These are phyloP conservation scores for Coffea canephora DNA, from an alignment of 257 asterid genomes.

Conservation along the genomic window DNA sequence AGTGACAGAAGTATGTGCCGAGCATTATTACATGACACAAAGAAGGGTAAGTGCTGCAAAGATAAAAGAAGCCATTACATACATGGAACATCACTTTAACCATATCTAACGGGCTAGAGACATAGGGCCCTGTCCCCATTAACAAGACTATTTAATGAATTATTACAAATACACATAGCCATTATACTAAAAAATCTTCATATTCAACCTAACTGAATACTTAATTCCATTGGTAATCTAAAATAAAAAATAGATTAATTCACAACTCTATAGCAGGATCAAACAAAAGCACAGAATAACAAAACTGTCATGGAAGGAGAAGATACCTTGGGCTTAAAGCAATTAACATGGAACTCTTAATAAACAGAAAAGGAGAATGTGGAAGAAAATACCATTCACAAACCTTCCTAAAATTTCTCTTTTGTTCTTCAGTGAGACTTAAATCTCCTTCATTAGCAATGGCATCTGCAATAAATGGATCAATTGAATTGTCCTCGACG, in stretches of 20 bases:
- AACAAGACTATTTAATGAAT: background rate
- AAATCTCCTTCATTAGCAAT: slow-evolving; percentile 79
- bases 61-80: background rate
- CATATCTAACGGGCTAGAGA: background rate
- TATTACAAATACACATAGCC: background rate
- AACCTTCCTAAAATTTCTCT: slow-evolving; percentile 82
- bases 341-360: background rate
- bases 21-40: background rate
- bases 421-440: slow-evolving; percentile 85
- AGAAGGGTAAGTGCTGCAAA: background rate
- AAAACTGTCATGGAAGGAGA: background rate
- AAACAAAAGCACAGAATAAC: background rate
- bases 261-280: background rate
- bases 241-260: background rate
- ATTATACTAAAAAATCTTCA: background rate
- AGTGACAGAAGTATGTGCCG: background rate
- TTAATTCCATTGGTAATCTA: background rate
- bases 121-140: background rate
- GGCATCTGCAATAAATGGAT: slow-evolving; percentile 86
- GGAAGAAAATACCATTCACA: slow-evolving; percentile 28
- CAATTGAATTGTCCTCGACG: slow-evolving; percentile 56
- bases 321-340: background rate
- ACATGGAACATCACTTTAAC: background rate
- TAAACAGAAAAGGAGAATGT: background rate
- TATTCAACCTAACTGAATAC: background rate